Evolutionary conservation across 805 yeast species (phyloP), one percentile per base, ranked within the genome.

Genomic region (Nakazawaea laoshanensis): DNA sequence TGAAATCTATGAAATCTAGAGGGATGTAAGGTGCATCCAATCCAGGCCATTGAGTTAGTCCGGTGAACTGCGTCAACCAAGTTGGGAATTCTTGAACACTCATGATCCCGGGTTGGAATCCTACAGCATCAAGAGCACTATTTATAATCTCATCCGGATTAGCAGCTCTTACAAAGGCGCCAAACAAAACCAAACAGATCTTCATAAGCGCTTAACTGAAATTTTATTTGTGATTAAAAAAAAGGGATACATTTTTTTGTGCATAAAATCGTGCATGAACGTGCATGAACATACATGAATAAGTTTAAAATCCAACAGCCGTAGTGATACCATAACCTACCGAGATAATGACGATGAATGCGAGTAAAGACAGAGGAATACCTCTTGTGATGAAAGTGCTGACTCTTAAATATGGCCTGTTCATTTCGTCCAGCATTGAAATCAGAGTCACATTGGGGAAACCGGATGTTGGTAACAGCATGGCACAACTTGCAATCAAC

Each of bases 21-120:
- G 94, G 87, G 24, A 88, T 78, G 51, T 84, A 88, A 0, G 96
- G 96, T 3, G 96, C 96, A 34, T 77, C 76, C 27, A 71, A 50
- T 0, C 80, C 88, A 0, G 97, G 97, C 97, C 97, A 88, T 33
- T 66, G 65, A 0, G 43, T 55, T 32, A 86, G 48, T 0, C 89
- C 88, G 1, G 96, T 85, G 42, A 83, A 67, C 10, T 72, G 80
- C 0, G 65, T 42, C 19, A 88, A 64, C 97, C 97, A 88, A 15
- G 60, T 37, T 0, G 97, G 97, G 40, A 88, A 74, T 10, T 31
- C 22, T 23, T 30, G 32, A 4, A 27, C 32, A 10, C 32, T 23
- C 13, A 23, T 12, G 6, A 27, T 17, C 21, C 31, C 13, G 6
- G 39, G 39, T 31, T 27, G 29, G 24, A 31, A 36, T 3, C 39